Percentiles rank a stretch among this genome's conserved stretches.
Evolutionary conservation across 805 yeast species (phyloP).

Genomic region (Hanseniaspora mollemarum): DNA sequence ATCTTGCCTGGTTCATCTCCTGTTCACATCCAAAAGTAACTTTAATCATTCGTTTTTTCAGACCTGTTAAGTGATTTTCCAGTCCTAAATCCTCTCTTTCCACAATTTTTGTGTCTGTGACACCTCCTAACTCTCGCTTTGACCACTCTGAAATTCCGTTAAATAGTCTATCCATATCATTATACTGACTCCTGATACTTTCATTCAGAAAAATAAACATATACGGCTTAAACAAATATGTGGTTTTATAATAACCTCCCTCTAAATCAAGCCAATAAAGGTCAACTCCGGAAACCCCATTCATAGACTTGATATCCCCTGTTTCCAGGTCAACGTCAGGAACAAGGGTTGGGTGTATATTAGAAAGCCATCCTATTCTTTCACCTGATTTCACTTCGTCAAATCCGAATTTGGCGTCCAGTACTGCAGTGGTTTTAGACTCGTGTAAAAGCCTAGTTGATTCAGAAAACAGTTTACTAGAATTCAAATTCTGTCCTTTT

Average conservation of each 20-base stretch:
- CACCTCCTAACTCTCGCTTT: constrained; percentile 37
- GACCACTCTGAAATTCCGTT: constrained; percentile 78
- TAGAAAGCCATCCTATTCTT: constrained; percentile 79
- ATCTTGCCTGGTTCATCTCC: constrained; percentile 65
- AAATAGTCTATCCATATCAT: constrained; percentile 19
- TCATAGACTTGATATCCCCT: constrained; percentile 14
- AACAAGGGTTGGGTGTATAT: constrained; percentile 80
- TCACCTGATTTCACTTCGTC: constrained; percentile 55
- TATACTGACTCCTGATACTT: constrained; percentile 16
- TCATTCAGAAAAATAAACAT: constrained; percentile 47
- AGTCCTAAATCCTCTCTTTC: constrained; percentile 68
- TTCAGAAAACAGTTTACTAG: no score
- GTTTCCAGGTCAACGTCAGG: constrained; percentile 34
- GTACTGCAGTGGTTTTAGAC: constrained; percentile 48
- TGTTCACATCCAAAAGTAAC: constrained; percentile 61
- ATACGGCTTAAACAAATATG: constrained; percentile 77
- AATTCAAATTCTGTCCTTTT: no score
- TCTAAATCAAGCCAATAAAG: constrained; percentile 90
- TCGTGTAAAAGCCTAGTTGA: constrained; percentile 37
- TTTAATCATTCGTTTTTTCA: constrained; percentile 51
- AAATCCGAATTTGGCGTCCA: constrained; percentile 83
- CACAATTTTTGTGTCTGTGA: constrained; percentile 22
- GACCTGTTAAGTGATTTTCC: constrained; percentile 79
- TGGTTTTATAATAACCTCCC: constrained; percentile 88
- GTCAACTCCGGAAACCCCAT: constrained; percentile 84